These are phyloP conservation scores for Crithidia sp. DNA, from an alignment of 208 protist genomes.

Conservation along the genomic window DNA sequence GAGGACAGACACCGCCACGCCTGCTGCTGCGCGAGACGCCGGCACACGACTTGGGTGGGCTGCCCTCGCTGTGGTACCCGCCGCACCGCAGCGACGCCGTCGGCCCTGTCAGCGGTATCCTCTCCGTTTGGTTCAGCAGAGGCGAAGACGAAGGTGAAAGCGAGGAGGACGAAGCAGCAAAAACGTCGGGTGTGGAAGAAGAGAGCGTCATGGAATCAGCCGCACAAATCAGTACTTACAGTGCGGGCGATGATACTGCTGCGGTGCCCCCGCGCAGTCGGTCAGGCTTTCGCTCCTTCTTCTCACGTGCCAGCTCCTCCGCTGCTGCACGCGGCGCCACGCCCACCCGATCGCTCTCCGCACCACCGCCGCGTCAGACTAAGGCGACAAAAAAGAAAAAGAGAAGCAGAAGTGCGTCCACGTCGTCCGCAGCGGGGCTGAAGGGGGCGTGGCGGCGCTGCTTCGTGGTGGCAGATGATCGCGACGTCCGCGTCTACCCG, in stretches of 20 bases:
- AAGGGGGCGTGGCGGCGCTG: conserved; percentile 32
- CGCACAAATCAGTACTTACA: too few species aligned
- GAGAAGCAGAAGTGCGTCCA: neutral
- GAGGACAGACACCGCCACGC: neutral
- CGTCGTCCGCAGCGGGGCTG: neutral
- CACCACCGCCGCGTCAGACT: neutral
- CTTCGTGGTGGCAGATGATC: conserved; percentile 59
- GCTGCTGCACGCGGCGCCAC: neutral
- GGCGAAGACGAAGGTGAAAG: neutral
- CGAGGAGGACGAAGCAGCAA: neutral
- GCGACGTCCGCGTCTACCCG: conserved; percentile 37
- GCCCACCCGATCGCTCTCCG: neutral
- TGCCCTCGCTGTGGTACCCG: conserved; percentile 31
- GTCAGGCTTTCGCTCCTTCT: conserved; percentile 2
- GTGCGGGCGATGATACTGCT: neutral
- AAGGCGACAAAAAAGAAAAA: neutral
- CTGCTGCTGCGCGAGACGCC: conserved; percentile 23
- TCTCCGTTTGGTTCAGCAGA: conserved; percentile 29
- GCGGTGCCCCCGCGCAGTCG: neutral
- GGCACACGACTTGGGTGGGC: conserved; percentile 12
- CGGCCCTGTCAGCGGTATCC: conserved; percentile 10
- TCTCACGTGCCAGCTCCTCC: conserved; percentile 1
- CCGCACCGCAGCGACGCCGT: conserved; percentile 14
- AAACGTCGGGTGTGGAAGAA: too few species aligned
- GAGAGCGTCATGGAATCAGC: too few species aligned